Conservation (phyloP, 495 filamentous ascomycete genomes). For the Aspergillus biplanus region DNA sequence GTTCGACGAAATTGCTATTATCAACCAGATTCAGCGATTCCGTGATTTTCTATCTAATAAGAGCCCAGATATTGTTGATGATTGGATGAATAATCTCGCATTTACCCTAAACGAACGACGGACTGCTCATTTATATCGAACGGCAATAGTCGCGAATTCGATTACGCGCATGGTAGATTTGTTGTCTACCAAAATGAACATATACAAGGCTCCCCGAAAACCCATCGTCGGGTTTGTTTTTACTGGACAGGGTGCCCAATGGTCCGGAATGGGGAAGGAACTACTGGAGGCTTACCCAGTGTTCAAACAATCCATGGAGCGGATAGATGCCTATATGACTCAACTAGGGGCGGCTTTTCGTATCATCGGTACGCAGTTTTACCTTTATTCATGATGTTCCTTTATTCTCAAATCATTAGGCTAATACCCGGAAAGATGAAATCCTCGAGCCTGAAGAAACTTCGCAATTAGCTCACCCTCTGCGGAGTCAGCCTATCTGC, state of each 20-base stretch:
- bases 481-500: slow-evolving; percentile 39
- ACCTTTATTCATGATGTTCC: neutral
- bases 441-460: neutral
- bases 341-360: slow-evolving; percentile 15
- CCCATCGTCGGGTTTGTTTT: slow-evolving; percentile 37
- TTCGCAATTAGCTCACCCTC: neutral
- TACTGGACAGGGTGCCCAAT: slow-evolving; percentile 50
- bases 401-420: neutral
- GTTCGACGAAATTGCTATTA: slow-evolving; percentile 27
- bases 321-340: slow-evolving; percentile 23
- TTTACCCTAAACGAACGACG: slow-evolving; percentile 36
- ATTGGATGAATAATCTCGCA: slow-evolving; percentile 31
- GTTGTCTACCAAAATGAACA: slow-evolving; percentile 31
- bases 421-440: neutral
- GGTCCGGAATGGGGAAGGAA: slow-evolving; percentile 41
- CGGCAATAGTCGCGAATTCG: slow-evolving; percentile 21
- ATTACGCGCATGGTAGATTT: slow-evolving; percentile 11
- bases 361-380: slow-evolving; percentile 9
- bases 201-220: slow-evolving; percentile 27
- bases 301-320: slow-evolving; percentile 28
- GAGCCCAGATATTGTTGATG: neutral
- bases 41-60: slow-evolving; percentile 17
- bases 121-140: slow-evolving; percentile 30
- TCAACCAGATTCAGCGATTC: slow-evolving; percentile 11
- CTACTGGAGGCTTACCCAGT: slow-evolving; percentile 31